Evolutionary conservation across 2,329 filamentous ascomycete genomes (phyloP), one percentile per base, ranked within the genome.

Genomic region (Peltaster fructicola): DNA sequence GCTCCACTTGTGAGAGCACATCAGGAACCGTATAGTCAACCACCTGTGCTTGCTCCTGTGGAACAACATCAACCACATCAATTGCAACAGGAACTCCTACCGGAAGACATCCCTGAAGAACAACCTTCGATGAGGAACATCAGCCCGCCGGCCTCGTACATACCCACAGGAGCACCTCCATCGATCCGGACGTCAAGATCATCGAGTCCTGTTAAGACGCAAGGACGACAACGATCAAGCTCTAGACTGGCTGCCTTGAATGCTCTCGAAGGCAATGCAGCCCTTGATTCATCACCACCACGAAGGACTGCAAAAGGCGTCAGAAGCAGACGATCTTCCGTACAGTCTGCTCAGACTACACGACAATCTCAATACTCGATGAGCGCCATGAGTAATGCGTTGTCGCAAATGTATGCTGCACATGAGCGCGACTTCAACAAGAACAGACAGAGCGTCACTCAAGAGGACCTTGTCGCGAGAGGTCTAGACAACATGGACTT

Each of bases 351-450:
- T n/a, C n/a, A n/a, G n/a, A n/a, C n/a, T n/a, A n/a, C 19, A 24
- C 7, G 20, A 12, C 9, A 25, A 20, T 9, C 27, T 18, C n/a
- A 15, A 22, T n/a, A 30, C 23, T 13, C n/a, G n/a, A 8, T 26
- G 16, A 25, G 27, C 13, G 27, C 23, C 13, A 25, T 30, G 27
- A 30, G 27, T 15, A 23, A 23, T 11, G 26, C 27, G n/a, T 23
- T 30, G 8, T 24, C 25, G 15, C 23, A 23, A 13, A 20, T 30
- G 15, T 30, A 30, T 14, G 27, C 23, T 8, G 23, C 25, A 17
- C 27, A 30, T 20, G 27, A 30, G 19, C 18, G 24, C 4, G 27
- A 30, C 3, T 30, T 23, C 23, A 20, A 10, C 10, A 15, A 20
- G n/a, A 21, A 19, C 20, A 25, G 27, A 11, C 27, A 30, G 23